Percentiles rank a stretch among this genome's conserved stretches.
phyloP scores from a whole-genome alignment of 768 basidiomycete genomes.

The Albatrellus ellisii region DNA sequence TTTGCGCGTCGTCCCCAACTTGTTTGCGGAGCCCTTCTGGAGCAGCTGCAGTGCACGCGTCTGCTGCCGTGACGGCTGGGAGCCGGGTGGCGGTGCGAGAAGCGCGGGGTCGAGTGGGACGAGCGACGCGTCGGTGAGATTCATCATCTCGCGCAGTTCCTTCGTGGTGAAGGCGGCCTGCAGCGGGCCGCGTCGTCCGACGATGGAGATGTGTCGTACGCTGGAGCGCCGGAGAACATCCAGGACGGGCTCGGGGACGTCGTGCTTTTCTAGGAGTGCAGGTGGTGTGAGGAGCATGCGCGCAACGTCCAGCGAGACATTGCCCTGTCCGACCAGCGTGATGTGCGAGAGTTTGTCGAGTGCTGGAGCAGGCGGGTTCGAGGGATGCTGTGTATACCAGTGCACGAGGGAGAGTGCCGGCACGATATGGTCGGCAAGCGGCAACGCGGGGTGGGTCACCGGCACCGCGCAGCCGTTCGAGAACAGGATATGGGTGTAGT shows the following conservation, averaged over 20 bases:
- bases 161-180: constrained; percentile 89
- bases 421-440: constrained; percentile 35
- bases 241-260: constrained; percentile 67
- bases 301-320: constrained; percentile 88
- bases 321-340: constrained; percentile 85
- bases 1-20: constrained; percentile 37
- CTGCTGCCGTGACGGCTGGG: constrained; percentile 45
- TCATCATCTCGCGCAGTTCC: constrained; percentile 77
- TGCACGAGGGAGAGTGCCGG: constrained; percentile 81
- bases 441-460: constrained; percentile 39
- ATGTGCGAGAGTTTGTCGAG: constrained; percentile 59
- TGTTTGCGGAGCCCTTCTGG: constrained; percentile 43
- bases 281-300: constrained; percentile 75
- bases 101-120: constrained; percentile 39
- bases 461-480: constrained; percentile 76
- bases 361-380: constrained; percentile 42
- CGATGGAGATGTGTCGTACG: constrained; percentile 68
- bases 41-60: constrained; percentile 53
- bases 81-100: constrained; percentile 23
- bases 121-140: constrained; percentile 51
- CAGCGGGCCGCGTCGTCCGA: constrained; percentile 77
- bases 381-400: constrained; percentile 94
- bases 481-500: constrained; percentile 81
- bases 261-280: constrained; percentile 48
- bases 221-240: constrained; percentile 45